Evolutionary conservation across 768 basidiomycete species (phyloP).

Genomic region (Hygrophorus pudorinus): DNA sequence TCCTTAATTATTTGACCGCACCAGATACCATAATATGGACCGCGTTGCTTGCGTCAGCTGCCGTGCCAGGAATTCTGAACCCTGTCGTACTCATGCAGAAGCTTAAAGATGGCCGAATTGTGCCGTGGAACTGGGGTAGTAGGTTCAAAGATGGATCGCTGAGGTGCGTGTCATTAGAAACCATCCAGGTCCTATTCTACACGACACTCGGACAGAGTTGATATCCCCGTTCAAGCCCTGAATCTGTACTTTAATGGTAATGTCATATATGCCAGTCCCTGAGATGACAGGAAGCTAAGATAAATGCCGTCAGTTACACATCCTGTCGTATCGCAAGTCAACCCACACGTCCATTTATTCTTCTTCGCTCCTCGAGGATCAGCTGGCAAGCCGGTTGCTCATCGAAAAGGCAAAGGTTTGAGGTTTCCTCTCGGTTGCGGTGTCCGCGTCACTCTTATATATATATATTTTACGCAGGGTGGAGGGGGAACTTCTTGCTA

Average conservation of each 20-base stretch:
- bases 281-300: slow-evolving; percentile 1
- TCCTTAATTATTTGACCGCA: slow-evolving; percentile 93
- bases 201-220: slow-evolving; percentile 50
- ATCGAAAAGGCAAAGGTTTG: slow-evolving; percentile 82
- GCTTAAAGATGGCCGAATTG: slow-evolving; percentile 62
- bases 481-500: slow-evolving; percentile 90
- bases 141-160: slow-evolving; percentile 90
- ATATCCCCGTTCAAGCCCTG: slow-evolving; percentile 85
- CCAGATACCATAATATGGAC: slow-evolving; percentile 86
- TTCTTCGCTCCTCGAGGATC: slow-evolving; percentile 90
- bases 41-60: slow-evolving; percentile 78
- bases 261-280: not conserved
- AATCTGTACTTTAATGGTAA: slow-evolving; percentile 85
- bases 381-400: slow-evolving; percentile 87
- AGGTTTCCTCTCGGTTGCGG: not conserved
- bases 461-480: slow-evolving; percentile 37
- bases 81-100: slow-evolving; percentile 96
- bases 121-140: slow-evolving; percentile 94
- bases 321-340: slow-evolving; percentile 91
- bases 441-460: not conserved
- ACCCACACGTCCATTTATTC: slow-evolving; percentile 86
- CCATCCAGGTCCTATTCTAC: slow-evolving; percentile 6
- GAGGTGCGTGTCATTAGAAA: slow-evolving; percentile 33
- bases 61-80: slow-evolving; percentile 91
- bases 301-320: slow-evolving; percentile 54